A percentile compares a stretch with the other conserved stretches of the same genome.
These are phyloP conservation scores for Paramyrothecium sp. DNA, from an alignment of 2,329 filamentous ascomycete genomes.

Conservation along the genomic window DNA sequence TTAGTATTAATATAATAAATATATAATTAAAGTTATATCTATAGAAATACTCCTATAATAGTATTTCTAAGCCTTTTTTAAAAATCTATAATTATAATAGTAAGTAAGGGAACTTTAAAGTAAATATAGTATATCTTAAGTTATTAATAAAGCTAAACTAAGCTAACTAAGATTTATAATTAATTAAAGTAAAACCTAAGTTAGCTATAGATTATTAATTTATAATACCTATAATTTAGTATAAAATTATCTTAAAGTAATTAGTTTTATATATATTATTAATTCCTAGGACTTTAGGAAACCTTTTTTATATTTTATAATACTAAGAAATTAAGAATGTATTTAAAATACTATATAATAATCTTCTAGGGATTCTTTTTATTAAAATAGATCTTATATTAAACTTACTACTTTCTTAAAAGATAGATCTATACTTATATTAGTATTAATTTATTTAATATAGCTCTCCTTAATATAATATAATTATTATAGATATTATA, in stretches of 20 bases:
- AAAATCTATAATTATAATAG: not conserved
- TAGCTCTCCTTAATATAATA: slow-evolving; percentile 1
- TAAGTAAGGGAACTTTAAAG: not conserved
- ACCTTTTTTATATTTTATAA: not conserved
- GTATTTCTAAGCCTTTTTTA: not conserved
- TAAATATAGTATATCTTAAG: not conserved
- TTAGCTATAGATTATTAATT: not conserved
- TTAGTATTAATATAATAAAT: not conserved
- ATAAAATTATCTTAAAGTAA: not conserved
- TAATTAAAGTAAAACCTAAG: not conserved
- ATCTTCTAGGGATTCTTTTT: not conserved
- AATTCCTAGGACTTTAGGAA: not conserved
- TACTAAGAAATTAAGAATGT: not conserved
- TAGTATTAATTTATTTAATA: slow-evolving; percentile 2
- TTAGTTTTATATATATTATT: not conserved
- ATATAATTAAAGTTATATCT: slow-evolving; percentile 2
- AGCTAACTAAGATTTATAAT: not conserved
- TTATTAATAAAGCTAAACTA: not conserved
- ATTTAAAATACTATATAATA: not conserved
- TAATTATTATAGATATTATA: not conserved
- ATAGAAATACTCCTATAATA: not conserved
- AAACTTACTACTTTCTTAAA: not conserved
- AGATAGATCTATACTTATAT: not conserved
- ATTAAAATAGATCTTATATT: slow-evolving; percentile 1
- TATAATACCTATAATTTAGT: not conserved